Base-by-base conservation (phyloP, 208 protist species). In the Crithidia fasciculata region DNA sequence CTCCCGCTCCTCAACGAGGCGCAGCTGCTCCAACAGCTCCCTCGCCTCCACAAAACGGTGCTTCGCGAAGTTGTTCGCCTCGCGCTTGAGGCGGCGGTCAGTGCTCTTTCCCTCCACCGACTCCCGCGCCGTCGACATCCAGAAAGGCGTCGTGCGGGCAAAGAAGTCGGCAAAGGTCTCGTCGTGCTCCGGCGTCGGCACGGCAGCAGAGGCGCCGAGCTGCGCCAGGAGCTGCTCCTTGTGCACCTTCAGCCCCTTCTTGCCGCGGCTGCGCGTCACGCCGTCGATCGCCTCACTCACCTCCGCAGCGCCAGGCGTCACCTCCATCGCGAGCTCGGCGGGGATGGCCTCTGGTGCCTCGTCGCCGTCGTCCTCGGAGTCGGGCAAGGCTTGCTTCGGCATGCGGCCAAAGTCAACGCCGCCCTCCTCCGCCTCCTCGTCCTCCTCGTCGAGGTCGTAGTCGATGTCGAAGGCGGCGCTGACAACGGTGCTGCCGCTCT, bases 161-260 rank as follows among this genome's bases (percentile, higher is more conserved):
- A 91, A 92, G 67, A 96, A 96, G 15, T 55, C 66, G 4, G 64
- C 41, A 43, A 91, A 82, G 9, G 41, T 83, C 69, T 96, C 92
- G 0, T 90, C 85, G 16, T 68, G 62, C 55, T 69, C 19, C 5
- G 92, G 92, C 10, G 89, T 94, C 4, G 92, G 92, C 53, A 96
- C 89, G 8, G 79, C 60, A 8, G 82, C 73, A 0, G 86, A 83
- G 50, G 80, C 78, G 45, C 85, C 74, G 13, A 96, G 89, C 71
- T 96, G 92, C 0, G 89, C 89, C 28, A 93, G 57, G 5, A 96
- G 85, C 69, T 91, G 89, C 76, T 88, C 86, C 78, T 96, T 96
- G 83, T 96, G 92, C 15, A 91, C 86, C 66, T 94, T 86, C n/a
- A 96, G 78, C 3, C 92, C 92, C 68, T 92, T 92, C 74, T 94